Evolutionary conservation across 257 asterid genomes (phyloP).

Genomic region (Linderniella brevidens): DNA sequence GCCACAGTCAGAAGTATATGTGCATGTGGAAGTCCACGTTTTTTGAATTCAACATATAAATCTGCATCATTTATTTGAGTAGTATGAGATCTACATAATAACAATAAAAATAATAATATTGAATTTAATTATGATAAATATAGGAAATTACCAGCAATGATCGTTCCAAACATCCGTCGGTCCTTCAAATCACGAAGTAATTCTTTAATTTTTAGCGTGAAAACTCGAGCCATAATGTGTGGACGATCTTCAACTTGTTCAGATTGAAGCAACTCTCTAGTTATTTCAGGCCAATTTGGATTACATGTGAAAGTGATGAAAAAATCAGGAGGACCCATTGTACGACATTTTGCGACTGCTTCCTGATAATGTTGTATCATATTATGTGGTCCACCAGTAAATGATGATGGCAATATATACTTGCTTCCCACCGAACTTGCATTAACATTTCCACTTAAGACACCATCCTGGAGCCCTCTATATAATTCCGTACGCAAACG

Average conservation of each 20-base stretch:
- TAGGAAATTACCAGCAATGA: not conserved
- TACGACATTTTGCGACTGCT: not conserved
- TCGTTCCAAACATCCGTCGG: not conserved
- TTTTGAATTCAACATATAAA: slow-evolving; percentile 9
- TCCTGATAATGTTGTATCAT: not conserved
- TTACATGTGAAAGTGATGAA: not conserved
- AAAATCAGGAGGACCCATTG: not conserved
- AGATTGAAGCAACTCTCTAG: not conserved
- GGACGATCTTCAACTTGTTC: not conserved
- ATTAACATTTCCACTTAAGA: not conserved
- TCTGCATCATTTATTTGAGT: not conserved
- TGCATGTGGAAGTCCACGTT: slow-evolving; percentile 1
- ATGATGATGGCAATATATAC: slow-evolving; percentile 1
- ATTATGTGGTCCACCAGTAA: not conserved
- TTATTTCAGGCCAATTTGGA: slow-evolving; percentile 3
- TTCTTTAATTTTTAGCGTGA: not conserved
- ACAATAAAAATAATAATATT: too few relatives aligned
- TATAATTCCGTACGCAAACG: not conserved
- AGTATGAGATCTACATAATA: too few relatives aligned
- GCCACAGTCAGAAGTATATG: slow-evolving; percentile 2
- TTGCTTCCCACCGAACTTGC: not conserved
- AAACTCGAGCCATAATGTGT: slow-evolving; percentile 1
- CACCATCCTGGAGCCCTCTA: not conserved
- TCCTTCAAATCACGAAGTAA: not conserved
- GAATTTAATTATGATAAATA: not conserved